Evolutionary conservation across 805 yeast genomes (phyloP).

Genomic region (Wickerhamiella dianesei): DNA sequence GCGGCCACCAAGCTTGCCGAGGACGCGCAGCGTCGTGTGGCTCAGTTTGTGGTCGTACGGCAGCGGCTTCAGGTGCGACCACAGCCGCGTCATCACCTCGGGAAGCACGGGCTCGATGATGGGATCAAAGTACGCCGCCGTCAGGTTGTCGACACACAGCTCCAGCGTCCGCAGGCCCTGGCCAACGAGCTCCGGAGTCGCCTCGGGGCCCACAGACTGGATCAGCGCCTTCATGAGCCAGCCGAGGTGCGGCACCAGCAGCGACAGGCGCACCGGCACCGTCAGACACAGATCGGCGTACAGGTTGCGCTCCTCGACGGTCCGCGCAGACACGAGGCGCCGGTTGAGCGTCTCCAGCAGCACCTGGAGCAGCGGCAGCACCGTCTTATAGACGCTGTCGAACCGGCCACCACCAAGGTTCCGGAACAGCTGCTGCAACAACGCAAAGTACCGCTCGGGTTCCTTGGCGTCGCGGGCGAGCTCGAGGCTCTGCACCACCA

Average conservation of each 20-base stretch:
- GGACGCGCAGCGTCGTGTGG: constrained; percentile 81
- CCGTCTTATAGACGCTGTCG: constrained; percentile 83
- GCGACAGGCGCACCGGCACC: constrained; percentile 89
- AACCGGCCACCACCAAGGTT: constrained; percentile 96
- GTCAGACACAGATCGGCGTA: constrained; percentile 91
- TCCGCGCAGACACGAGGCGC: constrained; percentile 65
- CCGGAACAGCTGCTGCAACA: constrained; percentile 78
- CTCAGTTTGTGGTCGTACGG: constrained; percentile 93
- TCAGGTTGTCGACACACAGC: constrained; percentile 86
- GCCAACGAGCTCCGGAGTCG: constrained; percentile 78
- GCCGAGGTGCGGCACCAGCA: constrained; percentile 81
- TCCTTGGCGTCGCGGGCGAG: constrained; percentile 76
- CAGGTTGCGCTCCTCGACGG: constrained; percentile 83
- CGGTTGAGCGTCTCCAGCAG: constrained; percentile 74
- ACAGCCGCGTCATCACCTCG: constrained; percentile 84
- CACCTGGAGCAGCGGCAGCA: constrained; percentile 79
- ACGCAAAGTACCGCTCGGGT: constrained; percentile 77
- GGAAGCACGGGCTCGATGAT: constrained; percentile 92
- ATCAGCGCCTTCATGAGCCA: constrained; percentile 85
- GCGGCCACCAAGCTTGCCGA: constrained; percentile 94
- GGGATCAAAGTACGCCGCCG: constrained; percentile 95
- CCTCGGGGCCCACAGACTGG: constrained; percentile 55
- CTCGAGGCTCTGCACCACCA: constrained; percentile 68
- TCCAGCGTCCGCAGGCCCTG: constrained; percentile 94
- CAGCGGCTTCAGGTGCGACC: constrained; percentile 80